Conservation (phyloP, 768 basidiomycete genomes). For the Collybia sordida region DNA sequence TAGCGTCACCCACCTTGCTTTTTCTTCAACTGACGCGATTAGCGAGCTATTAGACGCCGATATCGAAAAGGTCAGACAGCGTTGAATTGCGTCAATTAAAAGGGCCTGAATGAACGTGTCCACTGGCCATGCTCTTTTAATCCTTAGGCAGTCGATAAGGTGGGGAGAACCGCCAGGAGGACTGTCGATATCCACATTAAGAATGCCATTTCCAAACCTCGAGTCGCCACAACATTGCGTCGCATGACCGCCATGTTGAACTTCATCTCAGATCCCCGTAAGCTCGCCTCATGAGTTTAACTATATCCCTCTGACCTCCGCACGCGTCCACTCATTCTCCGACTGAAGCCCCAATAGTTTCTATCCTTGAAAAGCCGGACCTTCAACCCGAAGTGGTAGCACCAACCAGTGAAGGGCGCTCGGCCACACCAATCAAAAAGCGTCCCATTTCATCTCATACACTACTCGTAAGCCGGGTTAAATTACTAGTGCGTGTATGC, state of each 20-base stretch:
- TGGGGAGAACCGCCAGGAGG: conserved; percentile 68
- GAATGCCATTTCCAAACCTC: conserved; percentile 68
- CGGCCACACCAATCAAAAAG: conserved; percentile 12
- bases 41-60: conserved; percentile 54
- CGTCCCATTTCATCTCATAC: conserved; percentile 12
- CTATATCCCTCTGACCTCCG: conserved; percentile 6
- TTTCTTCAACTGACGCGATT: conserved; percentile 59
- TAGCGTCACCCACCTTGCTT: conserved; percentile 66
- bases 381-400: conserved; percentile 28
- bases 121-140: conserved; percentile 6
- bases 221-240: conserved; percentile 62
- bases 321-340: conserved; percentile 11
- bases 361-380: conserved; percentile 43
- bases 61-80: conserved; percentile 60
- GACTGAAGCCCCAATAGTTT: conserved; percentile 49
- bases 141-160: conserved; percentile 63
- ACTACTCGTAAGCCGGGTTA: background rate
- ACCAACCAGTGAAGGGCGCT: conserved; percentile 9
- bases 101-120: conserved; percentile 1
- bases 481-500: no score
- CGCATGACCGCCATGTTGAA: conserved; percentile 75
- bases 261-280: conserved; percentile 64
- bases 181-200: conserved; percentile 70
- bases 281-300: conserved; percentile 24
- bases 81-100: background rate